Evolutionary conservation across 352 stramenopile genomes (phyloP).

Genomic region (Globisporangium emineosum): DNA sequence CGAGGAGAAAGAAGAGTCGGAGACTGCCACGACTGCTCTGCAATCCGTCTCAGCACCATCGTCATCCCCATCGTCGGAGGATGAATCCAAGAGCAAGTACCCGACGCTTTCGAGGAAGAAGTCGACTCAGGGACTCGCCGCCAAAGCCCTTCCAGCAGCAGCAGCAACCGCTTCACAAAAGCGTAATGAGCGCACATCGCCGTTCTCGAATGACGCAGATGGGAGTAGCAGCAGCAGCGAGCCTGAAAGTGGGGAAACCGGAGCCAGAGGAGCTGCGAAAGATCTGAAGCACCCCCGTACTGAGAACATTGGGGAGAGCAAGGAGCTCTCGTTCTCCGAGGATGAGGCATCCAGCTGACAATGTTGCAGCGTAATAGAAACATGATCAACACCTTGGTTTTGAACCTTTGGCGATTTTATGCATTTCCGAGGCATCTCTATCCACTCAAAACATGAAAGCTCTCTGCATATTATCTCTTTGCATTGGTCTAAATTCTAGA

Average conservation of each 20-base stretch:
- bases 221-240: background rate
- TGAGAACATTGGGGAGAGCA: background rate
- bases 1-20: background rate
- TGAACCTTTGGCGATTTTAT: constrained; percentile 4
- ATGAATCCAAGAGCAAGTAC: constrained; percentile 11
- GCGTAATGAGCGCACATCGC: background rate
- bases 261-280: background rate
- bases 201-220: background rate
- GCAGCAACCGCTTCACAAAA: background rate
- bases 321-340: constrained; percentile 12
- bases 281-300: background rate
- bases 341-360: constrained; percentile 7
- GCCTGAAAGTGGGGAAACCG: background rate
- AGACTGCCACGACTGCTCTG: background rate
- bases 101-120: constrained; percentile 10
- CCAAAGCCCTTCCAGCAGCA: too few relatives aligned
- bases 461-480: too few relatives aligned
- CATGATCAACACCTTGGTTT: too few relatives aligned
- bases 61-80: constrained; percentile 10
- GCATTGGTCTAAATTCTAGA: too few relatives aligned
- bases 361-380: background rate
- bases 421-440: too few relatives aligned
- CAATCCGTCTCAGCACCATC: background rate
- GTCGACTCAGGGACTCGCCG: background rate
- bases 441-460: too few relatives aligned